A percentile compares a stretch with the other conserved stretches of the same genome.
These are phyloP conservation scores for Vitis labrusca DNA, from an alignment of 164 flowering plant genomes.

Conservation along the genomic window DNA sequence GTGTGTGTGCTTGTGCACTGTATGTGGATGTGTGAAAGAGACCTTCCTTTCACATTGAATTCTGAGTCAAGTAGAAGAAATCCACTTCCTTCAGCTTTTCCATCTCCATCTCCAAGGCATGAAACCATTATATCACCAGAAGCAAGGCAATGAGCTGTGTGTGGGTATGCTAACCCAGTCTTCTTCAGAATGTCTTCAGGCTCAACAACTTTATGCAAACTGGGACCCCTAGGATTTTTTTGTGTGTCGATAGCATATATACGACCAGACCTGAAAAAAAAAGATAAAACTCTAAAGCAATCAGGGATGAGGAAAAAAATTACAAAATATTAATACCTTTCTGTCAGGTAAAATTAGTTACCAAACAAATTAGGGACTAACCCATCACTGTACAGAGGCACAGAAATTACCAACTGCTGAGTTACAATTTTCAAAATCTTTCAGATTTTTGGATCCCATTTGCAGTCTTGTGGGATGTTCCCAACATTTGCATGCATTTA, in stretches of 20 bases:
- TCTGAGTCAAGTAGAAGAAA: constrained; percentile 96
- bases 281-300: not conserved
- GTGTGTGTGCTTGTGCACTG: too few relatives aligned
- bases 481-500: too few relatives aligned
- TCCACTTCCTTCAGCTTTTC: constrained; percentile 89
- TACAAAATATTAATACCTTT: too few relatives aligned
- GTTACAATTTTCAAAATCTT: too few relatives aligned
- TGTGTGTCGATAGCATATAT: constrained; percentile 80
- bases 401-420: too few relatives aligned
- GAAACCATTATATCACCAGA: constrained; percentile 93
- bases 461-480: too few relatives aligned
- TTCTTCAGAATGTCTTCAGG: constrained; percentile 65
- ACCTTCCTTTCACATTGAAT: constrained; percentile 98
- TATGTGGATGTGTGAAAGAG: constrained; percentile 9
- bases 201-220: constrained; percentile 81
- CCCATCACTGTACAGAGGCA: too few relatives aligned
- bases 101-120: constrained; percentile 92
- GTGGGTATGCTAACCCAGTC: constrained; percentile 94
- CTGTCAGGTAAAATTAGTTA: too few relatives aligned
- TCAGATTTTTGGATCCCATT: too few relatives aligned
- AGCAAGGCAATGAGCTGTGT: constrained; percentile 97
- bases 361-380: too few relatives aligned
- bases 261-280: constrained; percentile 76
- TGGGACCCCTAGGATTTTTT: constrained; percentile 74
- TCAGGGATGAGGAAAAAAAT: too few relatives aligned